These are phyloP conservation scores for Paecilomyces sp. DNA, from an alignment of 2,329 filamentous ascomycete species.

Conservation along the genomic window DNA sequence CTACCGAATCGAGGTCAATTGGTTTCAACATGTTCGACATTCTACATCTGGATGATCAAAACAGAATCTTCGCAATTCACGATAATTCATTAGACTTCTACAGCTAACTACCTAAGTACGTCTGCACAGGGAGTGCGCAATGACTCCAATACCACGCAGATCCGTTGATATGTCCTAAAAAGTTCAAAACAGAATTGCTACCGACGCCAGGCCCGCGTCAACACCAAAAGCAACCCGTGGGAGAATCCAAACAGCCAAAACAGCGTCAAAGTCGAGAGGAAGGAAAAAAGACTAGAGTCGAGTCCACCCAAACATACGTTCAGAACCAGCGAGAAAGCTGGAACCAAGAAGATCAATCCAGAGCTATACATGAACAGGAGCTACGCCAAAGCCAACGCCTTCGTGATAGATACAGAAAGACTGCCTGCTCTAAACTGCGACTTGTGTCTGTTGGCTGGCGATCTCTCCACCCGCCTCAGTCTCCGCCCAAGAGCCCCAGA, in stretches of 20 bases:
- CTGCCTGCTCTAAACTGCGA: conserved; percentile 8
- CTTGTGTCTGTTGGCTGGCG: conserved; percentile 25
- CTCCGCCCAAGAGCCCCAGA: conserved; percentile 97
- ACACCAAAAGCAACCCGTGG: not conserved
- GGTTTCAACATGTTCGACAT: not conserved
- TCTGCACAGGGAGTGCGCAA: not conserved
- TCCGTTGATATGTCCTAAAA: not conserved
- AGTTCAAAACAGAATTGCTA: not conserved
- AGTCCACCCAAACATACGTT: not conserved
- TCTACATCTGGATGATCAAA: not conserved
- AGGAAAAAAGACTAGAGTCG: not conserved
- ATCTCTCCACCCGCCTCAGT: conserved; percentile 44
- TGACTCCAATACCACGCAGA: not conserved
- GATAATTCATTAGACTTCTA: not conserved
- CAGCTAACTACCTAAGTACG: not conserved
- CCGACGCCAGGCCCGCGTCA: not conserved
- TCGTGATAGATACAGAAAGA: not conserved
- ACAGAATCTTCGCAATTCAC: not conserved
- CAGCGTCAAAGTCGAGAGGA: conserved; percentile 1
- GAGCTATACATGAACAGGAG: conserved; percentile 19
- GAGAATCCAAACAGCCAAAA: conserved; percentile 4
- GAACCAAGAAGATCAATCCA: conserved; percentile 11
- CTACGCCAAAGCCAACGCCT: conserved; percentile 6
- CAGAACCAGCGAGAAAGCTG: not conserved
- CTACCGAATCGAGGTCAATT: not conserved